Evolutionary conservation across 768 basidiomycete genomes (phyloP).

Genomic region (Boletus edulis): DNA sequence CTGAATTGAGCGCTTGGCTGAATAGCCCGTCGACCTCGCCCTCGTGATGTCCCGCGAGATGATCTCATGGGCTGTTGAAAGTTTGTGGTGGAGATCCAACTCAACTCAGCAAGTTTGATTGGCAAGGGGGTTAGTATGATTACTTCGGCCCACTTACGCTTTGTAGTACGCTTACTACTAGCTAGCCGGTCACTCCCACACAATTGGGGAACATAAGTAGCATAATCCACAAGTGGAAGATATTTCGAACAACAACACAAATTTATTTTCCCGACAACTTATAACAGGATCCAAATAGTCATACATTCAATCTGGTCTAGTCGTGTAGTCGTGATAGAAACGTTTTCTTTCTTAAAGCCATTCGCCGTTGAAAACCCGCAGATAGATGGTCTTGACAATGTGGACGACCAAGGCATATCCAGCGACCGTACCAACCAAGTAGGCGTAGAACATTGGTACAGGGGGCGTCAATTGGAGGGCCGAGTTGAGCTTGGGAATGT

Average conservation of each 20-base stretch:
- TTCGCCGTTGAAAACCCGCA: slow-evolving; percentile 28
- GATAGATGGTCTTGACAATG: slow-evolving; percentile 26
- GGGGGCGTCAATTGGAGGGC: slow-evolving; percentile 29
- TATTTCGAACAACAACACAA: too few species aligned
- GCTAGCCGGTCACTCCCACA: too few species aligned
- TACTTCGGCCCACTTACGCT: too few species aligned
- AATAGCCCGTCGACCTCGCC: slow-evolving; percentile 9
- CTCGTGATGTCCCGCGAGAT: slow-evolving; percentile 4
- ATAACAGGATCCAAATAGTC: not conserved
- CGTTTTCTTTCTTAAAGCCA: slow-evolving; percentile 21
- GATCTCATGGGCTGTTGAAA: slow-evolving; percentile 4
- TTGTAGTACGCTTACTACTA: too few species aligned
- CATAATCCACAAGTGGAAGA: too few species aligned
- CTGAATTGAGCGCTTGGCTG: not conserved
- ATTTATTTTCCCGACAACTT: not conserved
- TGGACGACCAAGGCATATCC: slow-evolving; percentile 28
- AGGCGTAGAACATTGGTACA: slow-evolving; percentile 27
- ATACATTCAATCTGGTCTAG: not conserved
- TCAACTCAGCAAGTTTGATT: too few species aligned
- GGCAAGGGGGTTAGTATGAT: too few species aligned
- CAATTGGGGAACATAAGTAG: too few species aligned
- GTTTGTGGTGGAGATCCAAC: too few species aligned
- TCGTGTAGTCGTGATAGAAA: not conserved
- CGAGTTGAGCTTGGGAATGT: slow-evolving; percentile 30
- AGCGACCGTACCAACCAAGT: slow-evolving; percentile 20